Base-by-base conservation (phyloP, 371 early-diverging fungal species). In the Mortierella polycephala region DNA sequence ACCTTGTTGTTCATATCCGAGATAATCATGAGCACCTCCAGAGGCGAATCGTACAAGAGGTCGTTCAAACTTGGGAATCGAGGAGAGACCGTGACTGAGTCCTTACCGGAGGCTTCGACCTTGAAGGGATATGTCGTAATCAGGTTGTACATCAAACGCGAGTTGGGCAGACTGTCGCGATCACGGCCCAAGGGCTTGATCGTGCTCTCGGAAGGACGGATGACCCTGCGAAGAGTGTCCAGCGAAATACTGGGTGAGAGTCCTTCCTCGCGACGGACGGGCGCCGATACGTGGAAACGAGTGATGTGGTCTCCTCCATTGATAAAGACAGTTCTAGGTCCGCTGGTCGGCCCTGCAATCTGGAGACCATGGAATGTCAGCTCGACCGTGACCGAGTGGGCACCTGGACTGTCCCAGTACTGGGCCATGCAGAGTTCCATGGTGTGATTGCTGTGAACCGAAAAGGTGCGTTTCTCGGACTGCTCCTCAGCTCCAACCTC, bases 361-460 rank as follows among this genome's bases (percentile, higher is more conserved):
- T 86, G 85, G 49, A 97, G 82, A 47, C 96, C 96, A 75, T 92
- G 93, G 85, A 98, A 97, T 23, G 88, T 86, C 39, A 97, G 64
- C 11, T 88, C 86, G 13, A 96, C 72, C 18, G 91, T 89, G 12
- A 96, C 84, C 12, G 71, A 71, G 68, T 95, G 94, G 14, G 85
- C 81, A 42, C 91, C 95, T 12, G 92, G 82, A 64, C 88, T 86
- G 61, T 92, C 92, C 96, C 97, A 97, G 82, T 92, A 96, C 75
- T 96, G 97, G 5, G 95, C 96, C 49, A 96, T 63, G 67, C 85
- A 81, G 46, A 91, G 85, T 77, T 97, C 97, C 58, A 96, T 71
- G n/a, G 93, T 95, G 5, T 85, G 83, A 42, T 89, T 90, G 61
- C 93, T 91, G 50, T 86, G 73, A 11, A 96, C 94, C 46, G 87